Evolutionary conservation across 2,329 filamentous ascomycete genomes (phyloP), one percentile per base, ranked within the genome.

Genomic region (Elsinoe fawcettii): DNA sequence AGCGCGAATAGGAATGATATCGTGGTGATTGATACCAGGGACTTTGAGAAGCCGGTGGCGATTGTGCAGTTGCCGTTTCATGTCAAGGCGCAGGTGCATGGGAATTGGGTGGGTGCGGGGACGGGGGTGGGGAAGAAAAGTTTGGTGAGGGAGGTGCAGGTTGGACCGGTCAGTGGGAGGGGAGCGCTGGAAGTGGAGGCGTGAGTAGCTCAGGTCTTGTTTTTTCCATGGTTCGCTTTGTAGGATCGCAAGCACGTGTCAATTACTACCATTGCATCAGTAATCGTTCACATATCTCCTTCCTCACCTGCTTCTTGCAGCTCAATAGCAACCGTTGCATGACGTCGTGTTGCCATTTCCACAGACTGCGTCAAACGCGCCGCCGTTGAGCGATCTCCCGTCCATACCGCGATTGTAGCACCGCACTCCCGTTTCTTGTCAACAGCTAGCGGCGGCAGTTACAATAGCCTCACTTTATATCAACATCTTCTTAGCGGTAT

Each of bases 21-120:
- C 6, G 60, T 74, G 5, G 68, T 77, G 3, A 66, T 78, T 55
- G 73, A 76, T 57, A 74, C 74, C 4, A 62, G 58, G 58, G 63
- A 73, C 12, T 65, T 76, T 16, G 63, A 63, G 3, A 68, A 69
- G 12, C 72, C 74, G 5, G 49, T 74, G 0, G 74, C 74, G 1
- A 65, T 73, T 3, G 63, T 74, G 1, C 67, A 75, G 61, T 53
- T 77, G 53, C 74, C 74, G 11, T 49, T 57, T 23, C 46, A 47
- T 22, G 30, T 57, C 39, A 56, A 49, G 55, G 30, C 43, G 55
- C 39, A 46, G 43, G 22, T 56, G 25, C 41, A 56, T 49, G 55
- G 55, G 25, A 56, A 56, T 49, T 56, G 55, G 36, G 46, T 49
- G 9, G 49, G 49, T 8, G 49, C 20, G 2, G 34, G 22, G 49